Percentiles rank a stretch among this genome's conserved stretches.
Conservation (phyloP, 129 eudicot species). For the Gnaphalium uliginosum region DNA sequence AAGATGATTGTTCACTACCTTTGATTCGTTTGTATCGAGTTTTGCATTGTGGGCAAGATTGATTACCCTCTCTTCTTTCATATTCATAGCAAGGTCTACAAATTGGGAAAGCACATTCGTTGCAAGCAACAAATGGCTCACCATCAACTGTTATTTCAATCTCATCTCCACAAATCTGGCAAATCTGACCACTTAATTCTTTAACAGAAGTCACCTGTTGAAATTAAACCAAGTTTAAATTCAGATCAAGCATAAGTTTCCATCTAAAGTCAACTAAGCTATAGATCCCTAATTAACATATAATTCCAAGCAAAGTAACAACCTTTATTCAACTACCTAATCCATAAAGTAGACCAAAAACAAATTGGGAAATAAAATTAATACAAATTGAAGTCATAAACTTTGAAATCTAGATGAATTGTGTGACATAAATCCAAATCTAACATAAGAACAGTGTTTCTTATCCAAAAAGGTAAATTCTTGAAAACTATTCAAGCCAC, state of each 20-base stretch:
- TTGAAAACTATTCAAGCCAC: slow-evolving; percentile 29
- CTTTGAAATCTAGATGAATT: slow-evolving; percentile 20
- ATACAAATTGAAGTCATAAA: not conserved
- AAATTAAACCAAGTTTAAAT: not conserved
- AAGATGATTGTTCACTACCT: slow-evolving; percentile 40
- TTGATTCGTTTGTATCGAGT: slow-evolving; percentile 82
- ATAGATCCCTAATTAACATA: slow-evolving; percentile 19
- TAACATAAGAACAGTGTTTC: slow-evolving; percentile 21
- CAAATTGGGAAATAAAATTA: not conserved
- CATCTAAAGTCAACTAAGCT: slow-evolving; percentile 23
- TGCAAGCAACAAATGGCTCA: slow-evolving; percentile 91
- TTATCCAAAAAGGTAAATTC: slow-evolving; percentile 29
- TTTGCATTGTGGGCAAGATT: slow-evolving; percentile 97
- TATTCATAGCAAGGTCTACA: slow-evolving; percentile 91
- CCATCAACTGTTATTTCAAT: slow-evolving; percentile 72
- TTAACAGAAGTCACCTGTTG: slow-evolving; percentile 85
- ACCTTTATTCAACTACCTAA: slow-evolving; percentile 17
- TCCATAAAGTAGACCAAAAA: not conserved
- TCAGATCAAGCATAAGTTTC: slow-evolving; percentile 33
- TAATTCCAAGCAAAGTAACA: slow-evolving; percentile 6
- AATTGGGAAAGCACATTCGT: slow-evolving; percentile 93
- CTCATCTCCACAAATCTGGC: slow-evolving; percentile 98
- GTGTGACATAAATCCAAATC: slow-evolving; percentile 24
- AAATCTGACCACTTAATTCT: slow-evolving; percentile 82
- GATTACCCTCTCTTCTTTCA: slow-evolving; percentile 91